Evolutionary conservation across 2,329 filamentous ascomycete species (phyloP).

Genomic region (Exophiala mesophila): DNA sequence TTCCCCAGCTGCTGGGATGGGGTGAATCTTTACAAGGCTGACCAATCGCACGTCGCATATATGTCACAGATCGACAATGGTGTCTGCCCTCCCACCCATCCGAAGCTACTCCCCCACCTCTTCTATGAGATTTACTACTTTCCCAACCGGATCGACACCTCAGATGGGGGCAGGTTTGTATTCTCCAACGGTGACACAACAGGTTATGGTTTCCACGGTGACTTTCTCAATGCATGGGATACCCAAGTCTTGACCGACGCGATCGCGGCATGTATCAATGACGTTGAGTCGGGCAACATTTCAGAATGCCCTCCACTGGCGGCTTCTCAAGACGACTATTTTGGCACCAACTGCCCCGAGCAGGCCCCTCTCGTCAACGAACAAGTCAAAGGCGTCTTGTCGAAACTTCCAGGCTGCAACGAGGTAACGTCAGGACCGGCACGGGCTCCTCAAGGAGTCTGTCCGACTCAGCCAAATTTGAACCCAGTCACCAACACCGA

Average conservation of each 20-base stretch:
- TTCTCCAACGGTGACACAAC: constrained; percentile 73
- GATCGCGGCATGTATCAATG: constrained; percentile 62
- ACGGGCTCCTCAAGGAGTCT: constrained; percentile 22
- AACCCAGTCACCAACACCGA: constrained; percentile 40
- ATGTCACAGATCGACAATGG: constrained; percentile 73
- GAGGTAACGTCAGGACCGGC: constrained; percentile 33
- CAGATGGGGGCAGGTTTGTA: constrained; percentile 63
- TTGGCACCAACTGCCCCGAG: constrained; percentile 23
- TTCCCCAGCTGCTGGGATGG: constrained; percentile 90
- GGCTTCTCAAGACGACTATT: constrained; percentile 17
- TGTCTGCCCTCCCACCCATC: constrained; percentile 65
- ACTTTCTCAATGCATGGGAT: constrained; percentile 79
- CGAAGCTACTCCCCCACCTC: constrained; percentile 64
- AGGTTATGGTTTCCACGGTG: constrained; percentile 70
- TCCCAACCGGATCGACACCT: constrained; percentile 31
- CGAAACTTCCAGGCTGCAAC: constrained; percentile 27
- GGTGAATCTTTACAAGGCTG: constrained; percentile 49
- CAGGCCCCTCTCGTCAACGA: constrained; percentile 30
- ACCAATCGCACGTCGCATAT: constrained; percentile 70
- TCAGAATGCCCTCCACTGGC: constrained; percentile 20
- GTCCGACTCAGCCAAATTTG: constrained; percentile 17
- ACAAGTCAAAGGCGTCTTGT: constrained; percentile 20
- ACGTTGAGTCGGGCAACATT: constrained; percentile 14
- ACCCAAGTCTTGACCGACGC: constrained; percentile 62
- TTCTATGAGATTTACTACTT: constrained; percentile 71